Evolutionary conservation across 2,329 filamentous ascomycete species (phyloP), one percentile per base, ranked within the genome.

Genomic region (Stemphylium beticola): DNA sequence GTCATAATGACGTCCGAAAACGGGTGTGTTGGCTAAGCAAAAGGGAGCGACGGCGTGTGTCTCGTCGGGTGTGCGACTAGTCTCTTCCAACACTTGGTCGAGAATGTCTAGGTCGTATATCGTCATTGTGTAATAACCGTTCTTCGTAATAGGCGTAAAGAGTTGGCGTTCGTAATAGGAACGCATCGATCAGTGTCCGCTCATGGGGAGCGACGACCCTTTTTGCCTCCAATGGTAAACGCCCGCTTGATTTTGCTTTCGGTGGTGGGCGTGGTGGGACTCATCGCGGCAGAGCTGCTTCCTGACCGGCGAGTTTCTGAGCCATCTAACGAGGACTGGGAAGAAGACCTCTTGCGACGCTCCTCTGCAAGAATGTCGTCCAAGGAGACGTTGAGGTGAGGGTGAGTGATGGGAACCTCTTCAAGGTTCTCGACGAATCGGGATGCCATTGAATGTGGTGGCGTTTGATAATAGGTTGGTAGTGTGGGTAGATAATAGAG

Each of bases 361-460:
- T 74, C 74, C 51, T 76, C 73, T 37, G 72, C 72, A 22, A 76
- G 68, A 17, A 76, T 74, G 57, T 76, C 73, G 32, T 76, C 72
- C 17, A 76, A 63, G 11, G 68, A 74, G 58, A 76, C 73, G 50
- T 76, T 76, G 60, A 74, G 72, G 42, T 74, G 71, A 26, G 73
- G 72, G 39, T 76, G 72, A 18, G 67, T 71, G 57, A 72, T 73
- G 15, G 71, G 68, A 17, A 71, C 69, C 55, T 72, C 67, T 55
- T 75, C 70, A 49, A 76, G 70, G 60, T 74, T 71, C 48, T 76
- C 74, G 45, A 72, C 71, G 44, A 76, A 76, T 44, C 75, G 74
- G 24, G 73, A 76, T 15, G 68, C 62, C 66, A 74, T 74, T 53
- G 51, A 55, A 52, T 47, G 41, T 44, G 10, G 40, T 48, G 26